phyloP scores from a whole-genome alignment of 2,329 filamentous ascomycete genomes.

The Fusarium veterinarium region DNA sequence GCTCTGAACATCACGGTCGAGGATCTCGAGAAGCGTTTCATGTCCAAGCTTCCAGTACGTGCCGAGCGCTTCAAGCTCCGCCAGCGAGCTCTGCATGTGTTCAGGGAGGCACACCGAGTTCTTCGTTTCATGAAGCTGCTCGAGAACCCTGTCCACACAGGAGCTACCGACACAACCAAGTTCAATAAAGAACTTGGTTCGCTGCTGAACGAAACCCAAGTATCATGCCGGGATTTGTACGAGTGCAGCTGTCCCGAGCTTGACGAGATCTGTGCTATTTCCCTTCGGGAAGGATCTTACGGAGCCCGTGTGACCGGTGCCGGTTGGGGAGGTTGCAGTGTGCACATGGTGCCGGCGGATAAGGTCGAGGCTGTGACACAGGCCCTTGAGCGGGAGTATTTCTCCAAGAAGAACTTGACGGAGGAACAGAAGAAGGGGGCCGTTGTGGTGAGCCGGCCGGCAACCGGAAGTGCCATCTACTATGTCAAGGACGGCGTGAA shows the following conservation, averaged over 20 bases:
- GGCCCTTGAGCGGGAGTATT: slow-evolving; percentile 86
- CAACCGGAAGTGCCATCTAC: slow-evolving; percentile 74
- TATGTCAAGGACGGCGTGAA: slow-evolving; percentile 49
- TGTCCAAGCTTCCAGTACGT: slow-evolving; percentile 88
- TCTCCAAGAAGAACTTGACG: slow-evolving; percentile 72
- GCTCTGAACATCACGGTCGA: slow-evolving; percentile 75
- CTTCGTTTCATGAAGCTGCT: slow-evolving; percentile 84
- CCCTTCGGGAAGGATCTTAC: slow-evolving; percentile 80
- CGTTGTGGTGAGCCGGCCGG: slow-evolving; percentile 89
- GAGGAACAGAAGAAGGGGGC: slow-evolving; percentile 81
- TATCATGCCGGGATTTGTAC: slow-evolving; percentile 86
- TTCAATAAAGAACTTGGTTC: slow-evolving; percentile 79
- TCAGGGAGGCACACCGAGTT: slow-evolving; percentile 87
- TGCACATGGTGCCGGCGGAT: slow-evolving; percentile 88
- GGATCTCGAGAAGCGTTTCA: slow-evolving; percentile 81
- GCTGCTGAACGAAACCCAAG: slow-evolving; percentile 90
- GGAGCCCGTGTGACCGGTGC: slow-evolving; percentile 91
- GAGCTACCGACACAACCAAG: slow-evolving; percentile 62
- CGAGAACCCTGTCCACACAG: slow-evolving; percentile 58
- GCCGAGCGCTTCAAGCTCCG: slow-evolving; percentile 88
- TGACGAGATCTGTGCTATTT: slow-evolving; percentile 87
- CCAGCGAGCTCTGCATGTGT: slow-evolving; percentile 91
- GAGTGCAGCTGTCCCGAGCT: slow-evolving; percentile 94
- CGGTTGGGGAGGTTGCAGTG: slow-evolving; percentile 96
- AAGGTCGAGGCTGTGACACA: slow-evolving; percentile 82